Evolutionary conservation across 495 filamentous ascomycete species (phyloP).

Genomic region (Hyaloscypha variabilis): DNA sequence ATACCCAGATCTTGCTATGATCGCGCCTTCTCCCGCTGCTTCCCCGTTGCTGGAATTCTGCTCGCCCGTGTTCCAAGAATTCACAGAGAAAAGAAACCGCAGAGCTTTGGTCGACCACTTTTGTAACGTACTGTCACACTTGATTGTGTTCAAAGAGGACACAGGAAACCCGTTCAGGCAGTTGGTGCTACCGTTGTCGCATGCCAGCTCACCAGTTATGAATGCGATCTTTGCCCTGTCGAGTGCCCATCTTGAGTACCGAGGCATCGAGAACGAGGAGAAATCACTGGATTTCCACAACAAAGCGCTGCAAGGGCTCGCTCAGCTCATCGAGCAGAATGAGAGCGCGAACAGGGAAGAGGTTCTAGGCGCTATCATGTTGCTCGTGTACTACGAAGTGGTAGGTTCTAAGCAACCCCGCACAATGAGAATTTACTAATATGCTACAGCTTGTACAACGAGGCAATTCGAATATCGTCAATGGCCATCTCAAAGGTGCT

Average conservation of each 20-base stretch:
- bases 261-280: slow-evolving; percentile 56
- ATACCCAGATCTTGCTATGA: slow-evolving; percentile 40
- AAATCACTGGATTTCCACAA: slow-evolving; percentile 62
- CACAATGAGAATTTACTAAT: not conserved
- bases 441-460: slow-evolving; percentile 57
- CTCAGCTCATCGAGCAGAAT: slow-evolving; percentile 56
- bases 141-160: slow-evolving; percentile 66
- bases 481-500: slow-evolving; percentile 61
- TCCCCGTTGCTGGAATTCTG: slow-evolving; percentile 54
- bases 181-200: slow-evolving; percentile 59
- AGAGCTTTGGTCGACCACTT: slow-evolving; percentile 63
- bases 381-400: slow-evolving; percentile 66
- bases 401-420: slow-evolving; percentile 40
- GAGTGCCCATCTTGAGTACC: slow-evolving; percentile 60
- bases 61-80: slow-evolving; percentile 56
- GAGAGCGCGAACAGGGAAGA: slow-evolving; percentile 54
- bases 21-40: slow-evolving; percentile 46
- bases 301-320: slow-evolving; percentile 59
- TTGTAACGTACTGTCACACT: slow-evolving; percentile 62
- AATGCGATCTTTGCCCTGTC: slow-evolving; percentile 62
- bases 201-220: slow-evolving; percentile 52
- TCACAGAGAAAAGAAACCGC: slow-evolving; percentile 54
- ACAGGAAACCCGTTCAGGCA: slow-evolving; percentile 65
- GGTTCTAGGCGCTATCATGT: slow-evolving; percentile 61
- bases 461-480: slow-evolving; percentile 58